Conservation (phyloP, 495 filamentous ascomycete genomes). For the Geopyxis carbonaria region DNA sequence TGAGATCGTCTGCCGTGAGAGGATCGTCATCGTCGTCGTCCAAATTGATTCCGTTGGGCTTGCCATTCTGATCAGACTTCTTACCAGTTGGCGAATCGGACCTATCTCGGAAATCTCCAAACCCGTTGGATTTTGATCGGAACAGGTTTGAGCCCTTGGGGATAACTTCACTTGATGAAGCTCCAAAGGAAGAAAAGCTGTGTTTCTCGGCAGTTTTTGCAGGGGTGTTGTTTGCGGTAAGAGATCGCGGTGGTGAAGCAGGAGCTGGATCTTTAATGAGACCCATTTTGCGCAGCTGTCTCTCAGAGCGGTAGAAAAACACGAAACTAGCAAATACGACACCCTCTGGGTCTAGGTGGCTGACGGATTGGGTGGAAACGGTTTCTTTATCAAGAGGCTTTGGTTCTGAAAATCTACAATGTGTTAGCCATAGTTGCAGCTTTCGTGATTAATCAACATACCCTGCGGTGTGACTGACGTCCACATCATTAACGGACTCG, state of each 20-base stretch:
- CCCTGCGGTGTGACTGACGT: slow-evolving; percentile 82
- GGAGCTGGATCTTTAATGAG: slow-evolving; percentile 19
- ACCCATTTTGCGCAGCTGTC: slow-evolving; percentile 29
- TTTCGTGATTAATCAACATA: slow-evolving; percentile 9
- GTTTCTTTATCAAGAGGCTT: slow-evolving; percentile 92
- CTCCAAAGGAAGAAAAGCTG: slow-evolving; percentile 40
- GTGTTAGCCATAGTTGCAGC: not conserved
- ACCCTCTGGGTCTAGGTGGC: slow-evolving; percentile 89
- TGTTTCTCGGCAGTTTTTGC: slow-evolving; percentile 42
- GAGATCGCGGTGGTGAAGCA: slow-evolving; percentile 2
- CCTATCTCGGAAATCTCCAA: slow-evolving; percentile 69
- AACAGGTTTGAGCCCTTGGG: slow-evolving; percentile 70
- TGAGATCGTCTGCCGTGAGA: slow-evolving; percentile 22
- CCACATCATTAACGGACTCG: slow-evolving; percentile 35
- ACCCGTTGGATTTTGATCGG: slow-evolving; percentile 68
- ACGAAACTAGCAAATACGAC: slow-evolving; percentile 94
- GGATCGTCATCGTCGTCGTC: slow-evolving; percentile 45
- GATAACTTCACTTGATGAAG: slow-evolving; percentile 59
- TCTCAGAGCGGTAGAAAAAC: slow-evolving; percentile 91
- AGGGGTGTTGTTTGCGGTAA: slow-evolving; percentile 31
- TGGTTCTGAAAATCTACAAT: slow-evolving; percentile 76
- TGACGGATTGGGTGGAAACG: slow-evolving; percentile 96
- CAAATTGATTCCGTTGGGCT: slow-evolving; percentile 24
- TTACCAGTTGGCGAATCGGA: slow-evolving; percentile 33
- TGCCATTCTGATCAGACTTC: slow-evolving; percentile 35